A percentile compares a stretch with the other conserved stretches of the same genome.
Evolutionary conservation across 208 protist genomes (phyloP).

Genomic region (Leptomonas pyrrhocoris): DNA sequence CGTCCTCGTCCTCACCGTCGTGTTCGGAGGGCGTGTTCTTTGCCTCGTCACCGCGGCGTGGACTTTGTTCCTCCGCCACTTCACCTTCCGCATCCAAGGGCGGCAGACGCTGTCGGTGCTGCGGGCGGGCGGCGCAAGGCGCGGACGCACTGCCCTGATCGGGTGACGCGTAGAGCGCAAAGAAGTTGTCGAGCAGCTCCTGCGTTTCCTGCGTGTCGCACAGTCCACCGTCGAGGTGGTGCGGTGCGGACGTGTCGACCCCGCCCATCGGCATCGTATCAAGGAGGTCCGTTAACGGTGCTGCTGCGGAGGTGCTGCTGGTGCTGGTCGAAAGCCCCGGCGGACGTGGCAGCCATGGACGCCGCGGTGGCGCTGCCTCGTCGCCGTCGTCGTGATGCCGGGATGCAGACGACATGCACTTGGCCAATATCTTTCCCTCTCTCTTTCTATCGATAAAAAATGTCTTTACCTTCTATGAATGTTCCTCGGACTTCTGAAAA

Average conservation of each 20-base stretch:
- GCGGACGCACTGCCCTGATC: background rate
- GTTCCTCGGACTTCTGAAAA: too few species aligned
- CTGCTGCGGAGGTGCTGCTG: background rate
- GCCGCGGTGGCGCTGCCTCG: background rate
- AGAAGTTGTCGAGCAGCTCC: constrained; percentile 22
- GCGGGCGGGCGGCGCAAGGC: too few species aligned
- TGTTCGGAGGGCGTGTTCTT: background rate
- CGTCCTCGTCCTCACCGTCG: constrained; percentile 2
- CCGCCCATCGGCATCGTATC: background rate
- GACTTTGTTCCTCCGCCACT: too few species aligned
- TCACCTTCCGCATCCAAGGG: too few species aligned
- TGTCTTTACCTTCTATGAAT: too few species aligned
- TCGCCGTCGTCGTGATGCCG: too few species aligned
- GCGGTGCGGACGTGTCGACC: background rate
- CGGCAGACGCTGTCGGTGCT: background rate
- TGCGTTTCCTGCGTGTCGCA: constrained; percentile 14
- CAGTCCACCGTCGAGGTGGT: background rate
- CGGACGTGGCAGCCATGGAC: background rate
- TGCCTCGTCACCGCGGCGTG: background rate
- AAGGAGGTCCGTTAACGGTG: background rate
- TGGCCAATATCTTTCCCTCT: too few species aligned
- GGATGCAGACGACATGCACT: too few species aligned
- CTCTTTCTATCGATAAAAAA: too few species aligned
- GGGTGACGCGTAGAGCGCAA: constrained; percentile 5
- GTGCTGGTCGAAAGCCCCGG: background rate